Evolutionary conservation across 805 yeast genomes (phyloP).

Genomic region (Monosporozyma yasuniensis): DNA sequence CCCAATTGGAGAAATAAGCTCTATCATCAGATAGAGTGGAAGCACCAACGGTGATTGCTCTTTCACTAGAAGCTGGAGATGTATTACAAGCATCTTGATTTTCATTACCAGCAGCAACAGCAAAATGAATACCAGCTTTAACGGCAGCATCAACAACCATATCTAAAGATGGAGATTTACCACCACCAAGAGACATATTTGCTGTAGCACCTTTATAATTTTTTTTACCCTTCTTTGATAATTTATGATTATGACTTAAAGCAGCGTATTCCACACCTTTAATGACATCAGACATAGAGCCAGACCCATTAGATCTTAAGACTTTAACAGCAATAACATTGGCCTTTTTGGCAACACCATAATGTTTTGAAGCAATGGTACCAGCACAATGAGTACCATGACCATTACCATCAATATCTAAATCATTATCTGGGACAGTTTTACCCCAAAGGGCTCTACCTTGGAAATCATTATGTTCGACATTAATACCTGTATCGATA

Average conservation of each 20-base stretch:
- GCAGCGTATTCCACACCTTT: slow-evolving; percentile 84
- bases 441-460: slow-evolving; percentile 85
- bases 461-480: slow-evolving; percentile 65
- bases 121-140: slow-evolving; percentile 79
- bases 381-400: slow-evolving; percentile 99
- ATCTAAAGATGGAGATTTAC: slow-evolving; percentile 79
- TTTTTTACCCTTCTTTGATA: slow-evolving; percentile 39
- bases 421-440: slow-evolving; percentile 64
- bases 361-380: slow-evolving; percentile 70
- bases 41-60: slow-evolving; percentile 91
- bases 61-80: slow-evolving; percentile 83
- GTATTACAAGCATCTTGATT: slow-evolving; percentile 86
- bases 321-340: slow-evolving; percentile 77
- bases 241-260: slow-evolving; percentile 51
- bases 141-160: slow-evolving; percentile 86
- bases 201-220: slow-evolving; percentile 81
- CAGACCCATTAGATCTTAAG: slow-evolving; percentile 72
- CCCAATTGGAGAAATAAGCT: slow-evolving; percentile 93
- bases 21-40: slow-evolving; percentile 79
- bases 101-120: slow-evolving; percentile 96
- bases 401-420: slow-evolving; percentile 75
- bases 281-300: slow-evolving; percentile 74
- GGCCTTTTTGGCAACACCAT: slow-evolving; percentile 80
- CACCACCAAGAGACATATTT: slow-evolving; percentile 93
- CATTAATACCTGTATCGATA: slow-evolving; percentile 81